phyloP scores from a whole-genome alignment of 225 moss, liverwort and hornwort species.

The Pleurozium schreberi region DNA sequence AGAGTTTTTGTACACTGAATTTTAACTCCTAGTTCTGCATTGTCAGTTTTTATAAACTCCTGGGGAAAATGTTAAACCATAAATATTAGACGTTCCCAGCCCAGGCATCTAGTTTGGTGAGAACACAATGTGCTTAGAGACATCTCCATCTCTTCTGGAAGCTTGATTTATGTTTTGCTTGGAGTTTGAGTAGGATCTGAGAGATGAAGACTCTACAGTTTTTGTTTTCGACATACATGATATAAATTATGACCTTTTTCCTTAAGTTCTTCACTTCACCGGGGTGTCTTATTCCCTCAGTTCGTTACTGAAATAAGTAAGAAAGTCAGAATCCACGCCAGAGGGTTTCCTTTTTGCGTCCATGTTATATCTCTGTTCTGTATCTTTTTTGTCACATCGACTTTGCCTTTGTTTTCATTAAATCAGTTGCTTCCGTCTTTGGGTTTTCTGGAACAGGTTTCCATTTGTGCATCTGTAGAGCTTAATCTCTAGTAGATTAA shows the following conservation, averaged over 20 bases:
- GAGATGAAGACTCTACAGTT: slow-evolving; percentile 2
- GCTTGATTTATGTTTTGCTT: not conserved
- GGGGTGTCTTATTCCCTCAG: not conserved
- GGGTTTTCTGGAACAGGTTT: not conserved
- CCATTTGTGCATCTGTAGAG: not conserved
- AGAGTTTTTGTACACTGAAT: not conserved
- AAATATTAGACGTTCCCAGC: not conserved
- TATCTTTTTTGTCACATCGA: not conserved
- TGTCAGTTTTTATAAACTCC: slow-evolving; percentile 5
- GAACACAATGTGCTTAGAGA: not conserved
- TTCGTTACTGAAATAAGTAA: not conserved
- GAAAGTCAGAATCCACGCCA: not conserved
- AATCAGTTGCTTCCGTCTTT: not conserved
- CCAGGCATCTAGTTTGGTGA: not conserved
- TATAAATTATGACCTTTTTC: not conserved
- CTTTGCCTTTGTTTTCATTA: not conserved
- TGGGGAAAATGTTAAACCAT: not conserved
- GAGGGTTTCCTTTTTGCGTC: not conserved
- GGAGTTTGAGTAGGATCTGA: not conserved
- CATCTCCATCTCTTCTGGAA: not conserved
- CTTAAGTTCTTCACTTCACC: not conserved
- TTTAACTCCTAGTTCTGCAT: not conserved
- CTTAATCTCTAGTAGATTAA: not conserved
- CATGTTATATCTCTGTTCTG: not conserved
- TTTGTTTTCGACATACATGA: not conserved